Evolutionary conservation across 768 basidiomycete species (phyloP), one percentile per base, ranked within the genome.

Genomic region (Lactarius pseudohatsudake): DNA sequence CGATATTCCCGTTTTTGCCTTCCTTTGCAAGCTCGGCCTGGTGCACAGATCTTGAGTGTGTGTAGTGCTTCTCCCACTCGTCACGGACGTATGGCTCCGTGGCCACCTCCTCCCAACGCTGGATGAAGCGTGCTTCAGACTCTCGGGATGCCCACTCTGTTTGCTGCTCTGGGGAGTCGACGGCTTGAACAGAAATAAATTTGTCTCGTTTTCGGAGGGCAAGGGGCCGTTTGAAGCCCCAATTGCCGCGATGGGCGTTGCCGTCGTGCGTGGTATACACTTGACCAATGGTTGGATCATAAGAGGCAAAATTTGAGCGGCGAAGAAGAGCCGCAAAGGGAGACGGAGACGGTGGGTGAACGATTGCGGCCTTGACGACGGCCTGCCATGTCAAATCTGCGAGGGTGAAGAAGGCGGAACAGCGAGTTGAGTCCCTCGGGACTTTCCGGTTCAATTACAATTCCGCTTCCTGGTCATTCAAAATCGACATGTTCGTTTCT

Each of bases 211-310:
- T 83, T 61, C 88, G 84, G 56, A 89, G 78, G 2, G 90, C 80
- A 28, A 94, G 84, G 28, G 91, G 89, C 0, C 92, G 88, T 76
- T 96, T 96, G 68, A 95, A 79, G 28, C 93, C 93, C 84, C 86
- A 96, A 78, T 93, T 84, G 62, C 91, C 91, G 32, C 92, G 85
- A 70, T 88, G 81, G 15, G 87, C 85, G 73, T 91, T 82, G 53
- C 88, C 88, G 26, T 84, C 82, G 56, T 84, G 82, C 0, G 92
- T 79, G 18, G 86, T 84, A 77, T 94, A 95, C 22, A 92, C 85
- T 72, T 94, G 92, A 56, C 83, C 82, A 66, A 96, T 91, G 56
- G 75, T 72, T 0, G 90, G 90, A 78, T 93, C 90, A 75, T 81
- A 93, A 13, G 88, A 79, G 11, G 92, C 87, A 77, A 95, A 94